Evolutionary conservation across 2,329 filamentous ascomycete genomes (phyloP).

Genomic region (Fusarium subtropicale): DNA sequence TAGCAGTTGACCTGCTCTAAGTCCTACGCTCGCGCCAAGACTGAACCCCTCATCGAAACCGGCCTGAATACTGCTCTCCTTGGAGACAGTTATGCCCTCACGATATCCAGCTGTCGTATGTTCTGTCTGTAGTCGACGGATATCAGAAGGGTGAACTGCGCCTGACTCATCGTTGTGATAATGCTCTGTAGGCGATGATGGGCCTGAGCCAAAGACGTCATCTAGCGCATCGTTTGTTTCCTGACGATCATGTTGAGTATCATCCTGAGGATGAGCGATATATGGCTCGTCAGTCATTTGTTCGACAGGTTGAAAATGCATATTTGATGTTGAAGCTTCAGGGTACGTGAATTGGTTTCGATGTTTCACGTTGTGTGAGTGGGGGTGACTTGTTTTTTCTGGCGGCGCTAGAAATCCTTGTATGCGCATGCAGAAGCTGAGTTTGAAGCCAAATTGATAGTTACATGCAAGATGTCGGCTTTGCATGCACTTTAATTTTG

Average conservation of each 20-base stretch:
- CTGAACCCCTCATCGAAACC: constrained; percentile 94
- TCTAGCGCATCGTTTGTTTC: constrained; percentile 49
- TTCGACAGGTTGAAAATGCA: constrained; percentile 53
- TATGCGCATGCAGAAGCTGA: constrained; percentile 1
- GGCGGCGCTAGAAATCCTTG: constrained; percentile 24
- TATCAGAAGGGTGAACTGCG: constrained; percentile 67
- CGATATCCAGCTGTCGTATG: constrained; percentile 91
- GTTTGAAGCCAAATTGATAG: background rate
- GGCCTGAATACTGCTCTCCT: constrained; percentile 79
- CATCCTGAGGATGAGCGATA: constrained; percentile 37
- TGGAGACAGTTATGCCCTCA: constrained; percentile 83
- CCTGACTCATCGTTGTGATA: constrained; percentile 11
- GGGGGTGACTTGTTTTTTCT: background rate
- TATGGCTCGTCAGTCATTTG: constrained; percentile 47
- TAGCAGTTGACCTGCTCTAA: constrained; percentile 77
- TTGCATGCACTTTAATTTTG: background rate
- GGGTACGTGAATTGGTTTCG: background rate
- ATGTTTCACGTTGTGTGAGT: constrained; percentile 16
- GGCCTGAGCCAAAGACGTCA: constrained; percentile 53
- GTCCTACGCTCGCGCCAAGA: constrained; percentile 83
- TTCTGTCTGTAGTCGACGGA: constrained; percentile 77
- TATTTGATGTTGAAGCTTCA: constrained; percentile 24
- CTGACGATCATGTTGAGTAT: constrained; percentile 12
- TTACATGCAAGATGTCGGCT: background rate
- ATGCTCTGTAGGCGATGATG: constrained; percentile 39